Base-by-base conservation (phyloP, 495 filamentous ascomycete species). In the Xylaria telfairii region DNA sequence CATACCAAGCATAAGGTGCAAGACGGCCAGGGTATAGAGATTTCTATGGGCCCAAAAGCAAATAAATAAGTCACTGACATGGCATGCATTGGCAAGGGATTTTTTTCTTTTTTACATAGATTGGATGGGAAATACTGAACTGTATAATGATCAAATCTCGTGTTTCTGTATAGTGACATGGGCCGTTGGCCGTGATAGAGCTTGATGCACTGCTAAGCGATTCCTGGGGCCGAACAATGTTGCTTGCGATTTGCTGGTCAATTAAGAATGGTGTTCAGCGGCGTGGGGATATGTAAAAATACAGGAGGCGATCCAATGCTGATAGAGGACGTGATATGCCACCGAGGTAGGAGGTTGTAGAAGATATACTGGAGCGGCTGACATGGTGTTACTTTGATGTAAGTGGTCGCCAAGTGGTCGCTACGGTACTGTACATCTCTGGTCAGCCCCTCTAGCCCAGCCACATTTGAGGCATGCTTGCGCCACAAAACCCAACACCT, bases 1-100 rank as follows among this genome's bases (percentile, higher is more conserved):
- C 96, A 71, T 99, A 99, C 87, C 90, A 94, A 81, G 96, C 92
- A 88, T 99, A 95, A 91, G 70, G n/a, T 34, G 30, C 63, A 34
- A 61, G 42, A 32, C 63, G 49, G 49, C 41, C 21, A 62, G 51
- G 47, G 8, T 57, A 57, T 41, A 54, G 61, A 57, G 49, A 37
- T 42, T 59, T 67, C 34, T 34, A 42, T 42, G 68, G 68, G 68
- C 60, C 59, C 15, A 51, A 54, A 76, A 28, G 60, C 72, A 73
- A 74, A 74, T 71, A 68, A 74, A 72, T 65, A 64, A 73, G 74
- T 61, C 69, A 68, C 74, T 70, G 64, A 54, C 15, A 49, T 49
- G 47, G 47, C 24, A 57, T 26, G 60, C 68, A 63, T 70, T 44
- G 51, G 30, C 9, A 70, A 47, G 65, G 28, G 59, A 60, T n/a